A percentile compares a stretch with the other conserved stretches of the same genome.
phyloP scores from a whole-genome alignment of 306 rosid species.

The Rosa persica region DNA sequence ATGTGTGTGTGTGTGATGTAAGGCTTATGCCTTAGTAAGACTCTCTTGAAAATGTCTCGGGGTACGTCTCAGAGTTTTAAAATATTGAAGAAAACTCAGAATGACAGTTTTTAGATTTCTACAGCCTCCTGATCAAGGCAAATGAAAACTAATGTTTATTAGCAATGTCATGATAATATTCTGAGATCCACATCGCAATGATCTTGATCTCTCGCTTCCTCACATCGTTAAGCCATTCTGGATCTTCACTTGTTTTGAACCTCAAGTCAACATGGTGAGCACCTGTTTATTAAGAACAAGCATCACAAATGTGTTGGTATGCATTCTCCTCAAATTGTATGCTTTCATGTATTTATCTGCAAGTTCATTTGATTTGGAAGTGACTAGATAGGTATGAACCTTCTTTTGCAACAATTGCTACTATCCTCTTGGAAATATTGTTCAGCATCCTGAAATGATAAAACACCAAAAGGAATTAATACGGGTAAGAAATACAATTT shows the following conservation, averaged over 20 bases:
- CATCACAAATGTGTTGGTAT: neutral
- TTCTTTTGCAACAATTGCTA: conserved; percentile 76
- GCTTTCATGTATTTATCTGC: neutral
- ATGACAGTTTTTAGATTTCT: neutral
- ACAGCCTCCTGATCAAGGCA: neutral
- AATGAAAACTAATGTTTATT: neutral
- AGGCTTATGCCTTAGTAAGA: no score
- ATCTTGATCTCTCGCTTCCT: conserved; percentile 57
- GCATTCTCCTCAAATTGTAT: neutral
- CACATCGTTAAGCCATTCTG: conserved; percentile 72
- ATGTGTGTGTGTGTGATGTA: no score
- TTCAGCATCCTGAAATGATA: conserved; percentile 59
- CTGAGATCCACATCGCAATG: conserved; percentile 59
- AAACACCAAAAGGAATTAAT: neutral
- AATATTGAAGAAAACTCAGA: neutral
- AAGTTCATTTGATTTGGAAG: neutral
- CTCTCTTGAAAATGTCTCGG: no score
- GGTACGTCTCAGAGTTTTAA: no score
- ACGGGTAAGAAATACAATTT: neutral
- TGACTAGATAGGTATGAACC: conserved; percentile 33
- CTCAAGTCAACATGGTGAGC: conserved; percentile 90
- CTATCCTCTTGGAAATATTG: conserved; percentile 54
- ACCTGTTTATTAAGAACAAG: conserved; percentile 40
- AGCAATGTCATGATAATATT: conserved; percentile 53
- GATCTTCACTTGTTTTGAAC: conserved; percentile 65